Base-by-base conservation (phyloP, 2,329 filamentous ascomycete genomes). In the Cladophialophora bantiana region DNA sequence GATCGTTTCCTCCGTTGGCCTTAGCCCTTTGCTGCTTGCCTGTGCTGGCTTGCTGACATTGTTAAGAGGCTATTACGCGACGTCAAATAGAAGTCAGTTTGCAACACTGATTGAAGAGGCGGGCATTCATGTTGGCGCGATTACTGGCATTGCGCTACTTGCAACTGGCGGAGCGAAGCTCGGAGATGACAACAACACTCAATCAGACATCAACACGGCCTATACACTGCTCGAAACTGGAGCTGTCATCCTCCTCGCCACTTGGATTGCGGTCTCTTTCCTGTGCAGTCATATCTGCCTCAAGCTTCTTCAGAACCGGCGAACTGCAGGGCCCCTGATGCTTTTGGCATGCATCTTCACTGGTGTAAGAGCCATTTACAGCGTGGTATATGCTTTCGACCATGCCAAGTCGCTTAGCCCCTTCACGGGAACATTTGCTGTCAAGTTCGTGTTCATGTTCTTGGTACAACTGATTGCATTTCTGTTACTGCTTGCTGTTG, bases 1-100 rank as follows among this genome's bases (percentile, higher is more conserved):
- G 9, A 73, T 82, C 13, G 74, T 82, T 18, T 70, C 75, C 34
- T 79, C 75, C 35, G 72, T 83, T 38, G 79, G 79, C 3, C 64
- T 82, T 2, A 80, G 79, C 6, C 79, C 79, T 2, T 69, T 82
- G 1, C 59, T 77, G 3, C 68, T 77, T 1, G 71, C 68, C 2
- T 64, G 70, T 2, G 64, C 69, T 18, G 77, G 79, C 0, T 72
- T 81, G 9, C 65, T 81, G 0, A 75, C 80, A 52, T 78, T 81
- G 71, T 71, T 76, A 77, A 78, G 56, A 68, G 76, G 18, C 10
- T 63, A 63, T 31, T 58, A 63, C 15, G 32, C 42, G 12, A 12
- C 35, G 10, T 48, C 52, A 31, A 48, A 45, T 10, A 56, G 57
- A 20, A 52, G 12, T 18, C 13, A 31, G 1, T 6, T 15, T n/a